Evolutionary conservation across 352 stramenopile species (phyloP).

Genomic region (Phytopythium montanum): DNA sequence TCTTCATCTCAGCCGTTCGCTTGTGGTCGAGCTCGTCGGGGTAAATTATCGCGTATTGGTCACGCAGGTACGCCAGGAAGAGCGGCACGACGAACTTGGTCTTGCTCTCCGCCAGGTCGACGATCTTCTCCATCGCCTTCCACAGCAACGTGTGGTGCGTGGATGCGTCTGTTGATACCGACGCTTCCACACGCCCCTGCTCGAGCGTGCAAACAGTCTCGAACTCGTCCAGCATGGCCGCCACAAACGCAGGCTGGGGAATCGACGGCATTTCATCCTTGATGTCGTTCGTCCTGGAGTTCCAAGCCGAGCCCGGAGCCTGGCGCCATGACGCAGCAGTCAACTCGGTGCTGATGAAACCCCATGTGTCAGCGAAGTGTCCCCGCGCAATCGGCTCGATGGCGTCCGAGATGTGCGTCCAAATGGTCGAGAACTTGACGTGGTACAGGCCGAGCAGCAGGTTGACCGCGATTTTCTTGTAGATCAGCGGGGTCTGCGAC

Average conservation of each 20-base stretch:
- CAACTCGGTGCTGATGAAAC: constrained; percentile 51
- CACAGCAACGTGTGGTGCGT: constrained; percentile 82
- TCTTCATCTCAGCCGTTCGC: constrained; percentile 38
- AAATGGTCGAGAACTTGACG: constrained; percentile 88
- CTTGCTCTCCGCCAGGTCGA: constrained; percentile 75
- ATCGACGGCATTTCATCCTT: constrained; percentile 7
- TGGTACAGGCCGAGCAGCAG: constrained; percentile 83
- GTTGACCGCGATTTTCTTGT: constrained; percentile 75
- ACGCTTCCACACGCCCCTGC: constrained; percentile 31
- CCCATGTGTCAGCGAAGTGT: constrained; percentile 68
- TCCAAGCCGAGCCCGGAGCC: constrained; percentile 1
- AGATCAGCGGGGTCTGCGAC: constrained; percentile 63
- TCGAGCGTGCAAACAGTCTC: constrained; percentile 52
- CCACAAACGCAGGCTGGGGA: not conserved
- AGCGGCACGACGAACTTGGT: constrained; percentile 86
- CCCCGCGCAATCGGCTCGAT: constrained; percentile 49
- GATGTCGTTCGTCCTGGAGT: not conserved
- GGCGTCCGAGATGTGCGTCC: constrained; percentile 71
- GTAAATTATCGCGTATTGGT: constrained; percentile 80
- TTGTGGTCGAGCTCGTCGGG: constrained; percentile 56
- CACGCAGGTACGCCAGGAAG: constrained; percentile 77
- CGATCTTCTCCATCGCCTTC: constrained; percentile 73
- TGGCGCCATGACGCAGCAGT: constrained; percentile 38
- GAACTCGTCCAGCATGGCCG: constrained; percentile 35
- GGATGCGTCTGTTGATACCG: constrained; percentile 52